These are phyloP conservation scores for Melampsora medusae DNA, from an alignment of 1,284 basidiomycete species.

Conservation along the genomic window DNA sequence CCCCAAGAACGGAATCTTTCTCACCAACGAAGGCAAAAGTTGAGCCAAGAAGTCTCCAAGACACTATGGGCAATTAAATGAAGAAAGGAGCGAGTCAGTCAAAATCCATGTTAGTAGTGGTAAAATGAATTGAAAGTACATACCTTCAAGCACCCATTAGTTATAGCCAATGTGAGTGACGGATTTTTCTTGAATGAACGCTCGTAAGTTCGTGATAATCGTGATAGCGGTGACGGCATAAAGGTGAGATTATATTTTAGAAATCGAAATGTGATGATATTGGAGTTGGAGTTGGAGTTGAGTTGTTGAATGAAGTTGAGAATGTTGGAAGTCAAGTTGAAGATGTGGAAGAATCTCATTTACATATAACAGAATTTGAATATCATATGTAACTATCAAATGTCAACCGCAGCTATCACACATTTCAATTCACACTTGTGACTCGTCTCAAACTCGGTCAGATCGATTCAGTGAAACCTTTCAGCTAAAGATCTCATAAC, in stretches of 20 bases:
- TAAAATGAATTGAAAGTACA: neutral
- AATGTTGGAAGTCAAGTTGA: too few relatives aligned
- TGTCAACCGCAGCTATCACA: too few relatives aligned
- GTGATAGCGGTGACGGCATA: constrained; percentile 22
- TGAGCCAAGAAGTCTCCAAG: constrained; percentile 37
- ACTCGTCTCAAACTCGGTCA: too few relatives aligned
- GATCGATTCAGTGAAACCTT: too few relatives aligned
- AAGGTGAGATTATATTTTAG: neutral
- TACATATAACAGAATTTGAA: too few relatives aligned
- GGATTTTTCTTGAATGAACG: constrained; percentile 28
- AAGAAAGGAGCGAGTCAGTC: neutral
- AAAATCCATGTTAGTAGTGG: neutral
- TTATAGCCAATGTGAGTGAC: constrained; percentile 35
- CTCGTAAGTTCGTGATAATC: constrained; percentile 21
- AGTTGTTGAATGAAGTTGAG: too few relatives aligned
- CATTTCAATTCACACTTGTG: too few relatives aligned
- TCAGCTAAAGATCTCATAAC: too few relatives aligned
- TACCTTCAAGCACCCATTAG: constrained; percentile 29
- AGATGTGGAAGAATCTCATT: too few relatives aligned
- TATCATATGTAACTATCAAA: too few relatives aligned
- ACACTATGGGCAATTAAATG: neutral
- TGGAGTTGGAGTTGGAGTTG: too few relatives aligned
- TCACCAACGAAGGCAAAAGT: constrained; percentile 15
- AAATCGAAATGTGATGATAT: too few relatives aligned
- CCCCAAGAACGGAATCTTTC: neutral